Evolutionary conservation across 306 rosid genomes (phyloP).

Genomic region (Malus asiatica): DNA sequence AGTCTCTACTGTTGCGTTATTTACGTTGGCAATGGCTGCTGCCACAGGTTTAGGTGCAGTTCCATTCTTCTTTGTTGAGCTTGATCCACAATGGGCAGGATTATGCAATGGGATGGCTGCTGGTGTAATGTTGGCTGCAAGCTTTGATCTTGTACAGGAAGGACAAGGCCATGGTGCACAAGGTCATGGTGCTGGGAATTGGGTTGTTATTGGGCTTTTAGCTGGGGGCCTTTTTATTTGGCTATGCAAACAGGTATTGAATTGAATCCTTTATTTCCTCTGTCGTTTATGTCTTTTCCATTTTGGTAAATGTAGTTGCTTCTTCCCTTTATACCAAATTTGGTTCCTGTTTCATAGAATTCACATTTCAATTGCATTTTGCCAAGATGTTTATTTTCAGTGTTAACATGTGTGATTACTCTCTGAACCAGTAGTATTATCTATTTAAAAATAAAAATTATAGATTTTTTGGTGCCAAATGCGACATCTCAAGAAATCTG

Average conservation of each 20-base stretch:
- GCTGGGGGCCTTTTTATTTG: constrained; percentile 88
- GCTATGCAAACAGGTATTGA: constrained; percentile 82
- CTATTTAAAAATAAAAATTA: neutral
- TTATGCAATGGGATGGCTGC: constrained; percentile 99
- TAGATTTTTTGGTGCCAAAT: neutral
- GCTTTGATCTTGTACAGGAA: constrained; percentile 90
- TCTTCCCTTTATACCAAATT: neutral
- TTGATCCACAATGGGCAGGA: constrained; percentile 97
- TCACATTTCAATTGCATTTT: constrained; percentile 2
- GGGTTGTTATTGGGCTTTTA: constrained; percentile 87
- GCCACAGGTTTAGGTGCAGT: constrained; percentile 98
- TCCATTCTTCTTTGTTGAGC: constrained; percentile 98
- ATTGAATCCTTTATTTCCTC: constrained; percentile 3
- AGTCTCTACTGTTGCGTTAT: constrained; percentile 83
- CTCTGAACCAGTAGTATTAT: neutral
- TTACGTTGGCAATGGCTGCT: constrained; percentile 96
- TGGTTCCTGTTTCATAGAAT: neutral
- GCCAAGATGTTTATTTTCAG: neutral
- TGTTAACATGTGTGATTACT: neutral
- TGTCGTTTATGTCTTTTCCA: neutral
- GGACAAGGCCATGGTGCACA: constrained; percentile 87
- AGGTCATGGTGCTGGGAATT: constrained; percentile 73
- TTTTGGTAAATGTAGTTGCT: neutral
- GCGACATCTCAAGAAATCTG: neutral
- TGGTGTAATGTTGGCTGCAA: constrained; percentile 99